These are phyloP conservation scores for Amylocarpus encephaloides DNA, from an alignment of 2,329 filamentous ascomycete species.

Conservation along the genomic window DNA sequence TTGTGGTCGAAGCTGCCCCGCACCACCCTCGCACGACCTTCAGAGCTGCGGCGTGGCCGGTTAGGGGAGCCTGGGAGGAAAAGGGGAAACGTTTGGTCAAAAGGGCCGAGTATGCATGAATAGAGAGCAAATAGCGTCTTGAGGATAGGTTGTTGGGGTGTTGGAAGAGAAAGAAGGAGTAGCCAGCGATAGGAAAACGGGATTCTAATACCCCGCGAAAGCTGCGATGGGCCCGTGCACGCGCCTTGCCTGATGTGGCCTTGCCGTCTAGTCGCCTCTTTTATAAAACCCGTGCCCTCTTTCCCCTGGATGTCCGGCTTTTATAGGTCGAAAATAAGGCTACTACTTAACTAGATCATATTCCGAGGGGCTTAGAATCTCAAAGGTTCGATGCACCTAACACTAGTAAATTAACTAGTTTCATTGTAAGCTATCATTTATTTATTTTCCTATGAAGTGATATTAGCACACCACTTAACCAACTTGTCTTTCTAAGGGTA, in stretches of 20 bases:
- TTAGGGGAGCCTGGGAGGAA: background rate
- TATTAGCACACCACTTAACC: too few relatives aligned
- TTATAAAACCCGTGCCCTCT: too few relatives aligned
- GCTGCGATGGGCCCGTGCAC: constrained; percentile 12
- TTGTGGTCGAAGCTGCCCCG: constrained; percentile 17
- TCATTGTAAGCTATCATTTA: too few relatives aligned
- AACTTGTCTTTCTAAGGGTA: too few relatives aligned
- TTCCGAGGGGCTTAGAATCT: too few relatives aligned
- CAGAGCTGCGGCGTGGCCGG: constrained; percentile 17
- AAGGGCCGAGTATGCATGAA: constrained; percentile 20
- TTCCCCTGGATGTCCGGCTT: too few relatives aligned
- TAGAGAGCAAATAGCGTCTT: constrained; percentile 6
- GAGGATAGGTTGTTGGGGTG: constrained; percentile 3
- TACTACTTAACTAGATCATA: too few relatives aligned
- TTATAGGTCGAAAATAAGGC: too few relatives aligned
- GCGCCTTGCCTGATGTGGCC: constrained; percentile 13
- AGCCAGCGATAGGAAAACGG: constrained; percentile 10
- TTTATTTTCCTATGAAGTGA: too few relatives aligned
- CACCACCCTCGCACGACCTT: constrained; percentile 14
- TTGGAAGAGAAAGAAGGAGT: background rate
- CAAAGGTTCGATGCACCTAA: too few relatives aligned
- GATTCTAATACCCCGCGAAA: constrained; percentile 15
- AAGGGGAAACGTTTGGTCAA: constrained; percentile 9
- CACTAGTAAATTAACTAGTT: too few relatives aligned
- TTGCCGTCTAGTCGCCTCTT: constrained; percentile 15